Evolutionary conservation across 441 rosid species (phyloP), one percentile per base, ranked within the genome.

Genomic region (Arabidopsis hybrid): DNA sequence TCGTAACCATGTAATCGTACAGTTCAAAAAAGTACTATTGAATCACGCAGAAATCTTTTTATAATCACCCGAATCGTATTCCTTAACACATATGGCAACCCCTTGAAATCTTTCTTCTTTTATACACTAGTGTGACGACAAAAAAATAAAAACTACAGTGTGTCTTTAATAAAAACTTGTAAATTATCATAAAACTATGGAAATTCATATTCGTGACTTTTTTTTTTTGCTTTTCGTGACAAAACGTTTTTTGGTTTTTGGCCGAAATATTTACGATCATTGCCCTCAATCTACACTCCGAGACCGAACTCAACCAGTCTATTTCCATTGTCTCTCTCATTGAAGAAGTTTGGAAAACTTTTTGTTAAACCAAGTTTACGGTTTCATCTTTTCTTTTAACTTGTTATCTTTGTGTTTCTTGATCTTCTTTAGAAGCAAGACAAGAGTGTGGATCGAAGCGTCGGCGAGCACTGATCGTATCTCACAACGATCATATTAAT

Each of bases 401-500:
- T 8, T 38, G 1, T 53, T 7, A 17, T 1, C 13, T 67, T 18
- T n/a, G 14, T 16, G 5, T 26, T 26, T 26, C 29, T 26, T 26
- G 29, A 26, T 3, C 8, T 34, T 43, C 57, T 52, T 47, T 46
- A 60, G 38, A 47, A 47, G 32, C 21, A 1, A 65, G 31, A 34
- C 1, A 43, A 73, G 39, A 40, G 71, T 55, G 39, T 34, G 26
- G 69, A 72, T 63, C 63, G 29, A 18, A 63, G n/a, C 60, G 34
- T 3, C 29, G 29, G 3, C 5, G 12, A 47, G n/a, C 21, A 67
- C 64, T 61, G 79, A 69, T 66, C 70, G 65, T 69, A 17, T 47
- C 35, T 8, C 6, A 12, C 58, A 4, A 52, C 47, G 73, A 67
- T 68, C 66, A 29, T 34, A 34, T 38, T 52, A 11, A 93, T 93